Percentiles rank a stretch among this genome's conserved stretches.
phyloP scores from a whole-genome alignment of 2,329 filamentous ascomycete species.

The Pseudogymnoascus sp. region DNA sequence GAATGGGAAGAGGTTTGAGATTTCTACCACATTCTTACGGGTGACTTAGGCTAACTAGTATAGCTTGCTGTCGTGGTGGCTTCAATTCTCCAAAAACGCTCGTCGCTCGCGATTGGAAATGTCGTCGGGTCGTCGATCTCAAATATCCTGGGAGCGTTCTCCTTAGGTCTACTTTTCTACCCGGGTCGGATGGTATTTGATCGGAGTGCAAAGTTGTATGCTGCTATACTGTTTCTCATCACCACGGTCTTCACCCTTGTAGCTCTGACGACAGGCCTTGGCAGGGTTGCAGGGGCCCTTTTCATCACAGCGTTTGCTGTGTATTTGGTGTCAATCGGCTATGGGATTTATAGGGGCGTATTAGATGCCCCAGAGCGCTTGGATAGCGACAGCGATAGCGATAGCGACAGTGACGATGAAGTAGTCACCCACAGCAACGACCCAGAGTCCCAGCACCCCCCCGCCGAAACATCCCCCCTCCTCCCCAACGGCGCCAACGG shows the following conservation, averaged over 20 bases:
- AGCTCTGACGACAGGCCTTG: slow-evolving; percentile 27
- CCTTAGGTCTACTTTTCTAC: slow-evolving; percentile 41
- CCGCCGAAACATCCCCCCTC: slow-evolving; percentile 12
- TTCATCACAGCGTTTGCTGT: slow-evolving; percentile 36
- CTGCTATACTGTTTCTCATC: slow-evolving; percentile 33
- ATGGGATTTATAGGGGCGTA: slow-evolving; percentile 37
- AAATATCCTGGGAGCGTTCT: slow-evolving; percentile 48
- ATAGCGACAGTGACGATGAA: slow-evolving; percentile 19
- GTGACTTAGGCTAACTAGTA: neutral
- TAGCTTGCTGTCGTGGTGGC: slow-evolving; percentile 42
- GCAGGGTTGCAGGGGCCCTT: slow-evolving; percentile 30
- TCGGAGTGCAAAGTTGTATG: slow-evolving; percentile 40
- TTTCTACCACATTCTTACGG: neutral
- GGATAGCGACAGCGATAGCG: slow-evolving; percentile 34
- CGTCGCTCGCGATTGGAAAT: slow-evolving; percentile 45
- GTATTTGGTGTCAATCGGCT: slow-evolving; percentile 37
- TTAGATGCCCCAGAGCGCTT: slow-evolving; percentile 34
- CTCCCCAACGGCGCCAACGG: neutral
- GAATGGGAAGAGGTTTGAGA: slow-evolving; percentile 46
- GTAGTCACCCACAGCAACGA: neutral
- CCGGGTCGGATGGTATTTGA: slow-evolving; percentile 34
- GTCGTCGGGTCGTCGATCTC: slow-evolving; percentile 46
- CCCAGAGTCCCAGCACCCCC: neutral
- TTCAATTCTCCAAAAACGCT: slow-evolving; percentile 37
- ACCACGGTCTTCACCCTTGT: slow-evolving; percentile 33